Base-by-base conservation (phyloP, 768 basidiomycete genomes). In the Albatrellus ellisii region DNA sequence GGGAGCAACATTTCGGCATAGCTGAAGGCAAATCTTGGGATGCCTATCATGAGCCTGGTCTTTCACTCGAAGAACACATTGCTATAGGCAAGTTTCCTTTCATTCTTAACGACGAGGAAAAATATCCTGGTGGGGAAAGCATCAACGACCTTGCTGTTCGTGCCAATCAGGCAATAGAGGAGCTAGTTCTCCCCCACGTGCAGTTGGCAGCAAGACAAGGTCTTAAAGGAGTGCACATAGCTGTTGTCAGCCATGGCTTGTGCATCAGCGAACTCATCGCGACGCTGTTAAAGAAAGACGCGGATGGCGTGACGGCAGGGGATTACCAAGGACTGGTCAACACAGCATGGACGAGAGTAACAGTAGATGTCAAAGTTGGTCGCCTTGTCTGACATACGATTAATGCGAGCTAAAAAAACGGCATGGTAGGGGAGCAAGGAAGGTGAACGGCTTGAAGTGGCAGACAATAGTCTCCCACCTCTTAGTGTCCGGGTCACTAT, bases 101-200 rank as follows among this genome's bases (percentile, higher is more conserved):
- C 5, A 46, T 73, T 5, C 56, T 54, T 41, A 57, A 60, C 24
- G 65, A 76, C 15, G 50, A 62, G 4, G 66, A 73, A 39, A 67
- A 56, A 43, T 88, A 77, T 48, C 81, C 81, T 8, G 73, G 67
- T 10, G 84, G 79, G n/a, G 86, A 89, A 59, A 76, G 75, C 46
- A 53, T 71, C 44, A 61, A 79, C 21, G 84, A 87, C 43, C 59
- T 88, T 21, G 68, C 64, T 14, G 50, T 34, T 26, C 66, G 85
- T 6, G 81, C 81, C 1, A 62, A 66, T 25, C 55, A 58, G 27
- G 68, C 64, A 12, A 59, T 84, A 22, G 55, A 69, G 8, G 63
- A 74, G 4, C 52, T 78, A 14, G 53, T 84, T 7, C 52, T 79
- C 50, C 72, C 77, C 3, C 68, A 78, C 49, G 58, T 84, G n/a